phyloP scores from a whole-genome alignment of 192 early-diverging fungal genomes.

The Spizellomyces sp. region DNA sequence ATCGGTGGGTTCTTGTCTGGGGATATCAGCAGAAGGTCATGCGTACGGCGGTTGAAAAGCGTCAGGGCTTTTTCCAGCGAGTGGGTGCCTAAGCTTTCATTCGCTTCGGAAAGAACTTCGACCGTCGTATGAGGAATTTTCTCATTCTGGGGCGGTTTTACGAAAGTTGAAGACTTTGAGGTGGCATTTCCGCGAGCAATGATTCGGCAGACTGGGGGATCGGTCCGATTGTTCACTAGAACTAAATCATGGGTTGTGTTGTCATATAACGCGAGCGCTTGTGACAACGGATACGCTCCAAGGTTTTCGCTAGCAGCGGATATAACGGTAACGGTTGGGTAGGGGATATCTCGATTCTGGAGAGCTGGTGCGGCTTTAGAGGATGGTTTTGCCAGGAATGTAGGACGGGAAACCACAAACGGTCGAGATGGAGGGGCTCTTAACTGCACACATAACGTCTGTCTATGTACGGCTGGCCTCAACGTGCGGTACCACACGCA shows the following conservation, averaged over 20 bases:
- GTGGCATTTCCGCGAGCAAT: not conserved
- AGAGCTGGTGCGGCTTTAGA: not conserved
- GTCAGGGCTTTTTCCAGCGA: constrained; percentile 6
- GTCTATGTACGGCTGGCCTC: too few relatives aligned
- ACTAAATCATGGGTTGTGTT: constrained; percentile 6
- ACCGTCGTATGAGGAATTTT: constrained; percentile 3
- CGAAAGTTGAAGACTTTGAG: not conserved
- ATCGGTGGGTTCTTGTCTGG: not conserved
- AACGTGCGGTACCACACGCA: too few relatives aligned
- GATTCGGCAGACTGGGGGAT: constrained; percentile 26
- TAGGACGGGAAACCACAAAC: too few relatives aligned
- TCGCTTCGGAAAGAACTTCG: not conserved
- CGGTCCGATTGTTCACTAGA: constrained; percentile 1
- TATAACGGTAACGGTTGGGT: constrained; percentile 12
- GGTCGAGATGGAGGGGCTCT: too few relatives aligned
- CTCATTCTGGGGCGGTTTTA: constrained; percentile 14
- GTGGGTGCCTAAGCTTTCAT: not conserved
- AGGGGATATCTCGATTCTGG: constrained; percentile 4
- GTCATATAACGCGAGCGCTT: constrained; percentile 16
- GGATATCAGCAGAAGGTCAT: not conserved
- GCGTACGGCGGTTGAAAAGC: constrained; percentile 4
- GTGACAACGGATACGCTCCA: constrained; percentile 1
- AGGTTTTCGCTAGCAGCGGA: constrained; percentile 19
- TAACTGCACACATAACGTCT: too few relatives aligned
- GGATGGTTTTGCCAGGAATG: too few relatives aligned